These are phyloP conservation scores for Colletotrichum camelliae DNA, from an alignment of 2,329 filamentous ascomycete species.

Conservation along the genomic window DNA sequence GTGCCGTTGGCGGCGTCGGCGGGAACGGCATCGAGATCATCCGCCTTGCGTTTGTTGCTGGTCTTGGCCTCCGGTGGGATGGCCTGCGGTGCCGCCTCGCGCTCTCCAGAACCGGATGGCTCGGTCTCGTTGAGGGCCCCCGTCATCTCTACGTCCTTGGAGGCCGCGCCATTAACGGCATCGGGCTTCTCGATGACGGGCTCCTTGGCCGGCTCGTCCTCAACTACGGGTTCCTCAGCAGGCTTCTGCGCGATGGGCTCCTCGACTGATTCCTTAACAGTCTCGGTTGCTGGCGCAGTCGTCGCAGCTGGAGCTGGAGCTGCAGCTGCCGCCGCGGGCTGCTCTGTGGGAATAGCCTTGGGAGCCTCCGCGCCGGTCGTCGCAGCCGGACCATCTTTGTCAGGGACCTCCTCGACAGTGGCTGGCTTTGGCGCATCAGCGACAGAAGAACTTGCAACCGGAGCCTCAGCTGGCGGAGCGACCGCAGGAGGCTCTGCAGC, in stretches of 20 bases:
- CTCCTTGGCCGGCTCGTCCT: conserved; percentile 31
- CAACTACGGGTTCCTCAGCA: conserved; percentile 28
- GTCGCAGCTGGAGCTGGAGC: neutral
- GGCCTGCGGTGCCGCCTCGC: conserved; percentile 15
- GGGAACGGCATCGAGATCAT: conserved; percentile 30
- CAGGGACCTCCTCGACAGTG: conserved; percentile 10
- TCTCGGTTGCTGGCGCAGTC: neutral
- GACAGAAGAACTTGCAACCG: conserved; percentile 25
- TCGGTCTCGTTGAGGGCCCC: conserved; percentile 26
- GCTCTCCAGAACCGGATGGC: conserved; percentile 6
- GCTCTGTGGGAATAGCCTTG: conserved; percentile 13
- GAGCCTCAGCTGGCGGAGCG: conserved; percentile 21
- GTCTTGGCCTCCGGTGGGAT: conserved; percentile 30
- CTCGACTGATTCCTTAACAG: conserved; percentile 12
- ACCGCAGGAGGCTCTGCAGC: conserved; percentile 24
- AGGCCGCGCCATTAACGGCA: conserved; percentile 10
- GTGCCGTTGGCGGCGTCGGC: conserved; percentile 22
- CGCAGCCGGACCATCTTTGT: conserved; percentile 24
- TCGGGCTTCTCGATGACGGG: conserved; percentile 33
- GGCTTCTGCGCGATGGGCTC: conserved; percentile 29
- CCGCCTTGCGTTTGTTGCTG: conserved; percentile 43
- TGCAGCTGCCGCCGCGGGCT: conserved; percentile 11
- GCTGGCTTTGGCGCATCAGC: conserved; percentile 37
- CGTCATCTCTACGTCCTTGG: conserved; percentile 26
- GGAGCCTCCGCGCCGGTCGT: conserved; percentile 29